phyloP scores from a whole-genome alignment of 2,329 filamentous ascomycete species.

The Bipolaris bicolor region DNA sequence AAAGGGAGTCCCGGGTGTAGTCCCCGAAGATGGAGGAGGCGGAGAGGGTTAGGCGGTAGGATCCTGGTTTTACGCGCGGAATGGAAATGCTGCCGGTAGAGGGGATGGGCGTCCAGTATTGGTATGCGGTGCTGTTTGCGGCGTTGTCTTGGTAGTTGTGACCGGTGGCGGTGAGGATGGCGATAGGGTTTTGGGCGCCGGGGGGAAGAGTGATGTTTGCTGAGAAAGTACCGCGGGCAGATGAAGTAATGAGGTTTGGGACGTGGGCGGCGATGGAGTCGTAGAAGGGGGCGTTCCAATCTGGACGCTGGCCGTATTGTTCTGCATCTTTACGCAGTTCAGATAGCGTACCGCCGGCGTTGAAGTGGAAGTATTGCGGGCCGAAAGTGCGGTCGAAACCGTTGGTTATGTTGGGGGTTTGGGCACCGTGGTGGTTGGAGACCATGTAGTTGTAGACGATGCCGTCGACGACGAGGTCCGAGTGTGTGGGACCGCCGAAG shows the following conservation, averaged over 20 bases:
- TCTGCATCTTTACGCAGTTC: constrained; percentile 60
- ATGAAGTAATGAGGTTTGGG: constrained; percentile 63
- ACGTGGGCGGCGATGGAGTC: constrained; percentile 66
- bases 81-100: constrained; percentile 59
- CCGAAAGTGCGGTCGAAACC: constrained; percentile 71
- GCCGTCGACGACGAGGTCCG: constrained; percentile 67
- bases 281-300: constrained; percentile 66
- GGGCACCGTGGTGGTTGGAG: constrained; percentile 66
- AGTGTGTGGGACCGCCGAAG: constrained; percentile 66
- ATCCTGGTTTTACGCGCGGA: constrained; percentile 61
- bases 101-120: constrained; percentile 64
- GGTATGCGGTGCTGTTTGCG: constrained; percentile 60
- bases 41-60: constrained; percentile 68
- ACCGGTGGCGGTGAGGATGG: constrained; percentile 60
- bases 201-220: constrained; percentile 60
- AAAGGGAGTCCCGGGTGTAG: constrained; percentile 60
- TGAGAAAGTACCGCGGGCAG: constrained; percentile 58
- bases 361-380: constrained; percentile 69
- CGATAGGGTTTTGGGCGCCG: constrained; percentile 59
- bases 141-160: constrained; percentile 66
- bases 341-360: constrained; percentile 54
- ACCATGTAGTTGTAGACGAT: constrained; percentile 67
- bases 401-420: constrained; percentile 67
- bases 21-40: constrained; percentile 68
- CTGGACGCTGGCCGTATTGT: constrained; percentile 55